phyloP scores from a whole-genome alignment of 352 stramenopile genomes.

The Phytophthora megakarya region DNA sequence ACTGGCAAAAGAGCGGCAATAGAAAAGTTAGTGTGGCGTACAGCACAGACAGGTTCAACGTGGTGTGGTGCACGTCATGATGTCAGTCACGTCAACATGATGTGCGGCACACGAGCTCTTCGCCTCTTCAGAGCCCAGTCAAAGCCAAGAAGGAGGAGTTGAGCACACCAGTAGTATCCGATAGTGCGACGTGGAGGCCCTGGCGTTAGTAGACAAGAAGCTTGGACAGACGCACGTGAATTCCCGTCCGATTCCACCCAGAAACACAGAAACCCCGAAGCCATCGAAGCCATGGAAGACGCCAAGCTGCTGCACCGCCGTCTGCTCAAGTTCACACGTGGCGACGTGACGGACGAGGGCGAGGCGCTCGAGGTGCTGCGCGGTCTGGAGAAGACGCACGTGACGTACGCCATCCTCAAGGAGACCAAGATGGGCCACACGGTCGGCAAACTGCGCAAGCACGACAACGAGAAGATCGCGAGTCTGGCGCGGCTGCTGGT shows the following conservation, averaged over 20 bases:
- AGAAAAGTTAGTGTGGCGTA: background rate
- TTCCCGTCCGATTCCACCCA: background rate
- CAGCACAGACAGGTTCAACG: no score
- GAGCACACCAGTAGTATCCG: background rate
- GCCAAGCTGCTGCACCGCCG: slow-evolving; percentile 68
- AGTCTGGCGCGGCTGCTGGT: slow-evolving; percentile 77
- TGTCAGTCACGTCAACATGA: background rate
- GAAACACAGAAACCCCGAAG: background rate
- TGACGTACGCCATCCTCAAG: slow-evolving; percentile 80
- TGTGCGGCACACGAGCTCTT: slow-evolving; percentile 13
- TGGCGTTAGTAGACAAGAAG: slow-evolving; percentile 29
- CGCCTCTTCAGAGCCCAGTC: slow-evolving; percentile 26
- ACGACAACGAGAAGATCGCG: slow-evolving; percentile 84
- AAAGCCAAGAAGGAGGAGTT: slow-evolving; percentile 7
- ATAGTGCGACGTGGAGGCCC: slow-evolving; percentile 27
- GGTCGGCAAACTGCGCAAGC: slow-evolving; percentile 89
- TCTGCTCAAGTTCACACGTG: slow-evolving; percentile 73
- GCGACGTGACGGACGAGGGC: slow-evolving; percentile 60
- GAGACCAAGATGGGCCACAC: slow-evolving; percentile 87
- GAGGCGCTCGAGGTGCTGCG: slow-evolving; percentile 70
- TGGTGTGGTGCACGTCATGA: slow-evolving; percentile 7
- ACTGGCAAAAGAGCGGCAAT: slow-evolving; percentile 7
- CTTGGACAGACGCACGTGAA: slow-evolving; percentile 13
- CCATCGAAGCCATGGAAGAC: slow-evolving; percentile 68
- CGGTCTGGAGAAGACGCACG: slow-evolving; percentile 53